Base-by-base conservation (phyloP, 495 filamentous ascomycete species). In the Hypoxylon trugodes region DNA sequence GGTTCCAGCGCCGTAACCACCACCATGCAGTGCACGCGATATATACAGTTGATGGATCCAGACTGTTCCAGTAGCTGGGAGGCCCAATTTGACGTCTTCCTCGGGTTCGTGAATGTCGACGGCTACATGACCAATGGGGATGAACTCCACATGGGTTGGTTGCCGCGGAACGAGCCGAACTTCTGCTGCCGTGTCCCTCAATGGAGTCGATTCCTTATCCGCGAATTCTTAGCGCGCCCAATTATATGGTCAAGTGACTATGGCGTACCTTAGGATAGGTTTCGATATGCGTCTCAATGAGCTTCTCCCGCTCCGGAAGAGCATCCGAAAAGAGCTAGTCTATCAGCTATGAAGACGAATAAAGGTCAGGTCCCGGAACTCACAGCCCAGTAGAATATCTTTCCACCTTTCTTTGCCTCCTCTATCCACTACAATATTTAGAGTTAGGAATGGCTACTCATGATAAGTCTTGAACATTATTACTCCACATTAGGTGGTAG, bases 101-200 rank as follows among this genome's bases (percentile, higher is more conserved):
- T 71, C 50, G 7, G 68, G 62, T 13, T 50, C 35, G n/a, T 72
- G 69, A 22, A 72, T 50, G 10, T 74, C 69, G 3, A 79, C 47
- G 5, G 73, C 75, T 13, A 78, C 73, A 52, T 78, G 76, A n/a
- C 77, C 76, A 45, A 78, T 62, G n/a, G 77, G 76, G 10, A 69
- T 58, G 67, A 78, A 78, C 19, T 55, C 30, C 37, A 43, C 56
- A 16, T 42, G 33, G 5, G 69, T 63, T 37, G 74, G 69, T 30
- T 68, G 52, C 24, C 75, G 59, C 37, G 60, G 54, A 26, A 68
- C 66, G 19, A 69, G 69, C 40, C 66, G 66, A 16, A 77, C 22
- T 9, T 70, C 47, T 22, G 40, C 48, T 49, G 76, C 70, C 7
- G 73, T 71, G 38, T 78, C 75, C 24, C 47, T 41, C 35, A 80